Percentiles rank a stretch among this genome's conserved stretches.
phyloP scores from a whole-genome alignment of 345 rosid genomes.

The Salix udensis region DNA sequence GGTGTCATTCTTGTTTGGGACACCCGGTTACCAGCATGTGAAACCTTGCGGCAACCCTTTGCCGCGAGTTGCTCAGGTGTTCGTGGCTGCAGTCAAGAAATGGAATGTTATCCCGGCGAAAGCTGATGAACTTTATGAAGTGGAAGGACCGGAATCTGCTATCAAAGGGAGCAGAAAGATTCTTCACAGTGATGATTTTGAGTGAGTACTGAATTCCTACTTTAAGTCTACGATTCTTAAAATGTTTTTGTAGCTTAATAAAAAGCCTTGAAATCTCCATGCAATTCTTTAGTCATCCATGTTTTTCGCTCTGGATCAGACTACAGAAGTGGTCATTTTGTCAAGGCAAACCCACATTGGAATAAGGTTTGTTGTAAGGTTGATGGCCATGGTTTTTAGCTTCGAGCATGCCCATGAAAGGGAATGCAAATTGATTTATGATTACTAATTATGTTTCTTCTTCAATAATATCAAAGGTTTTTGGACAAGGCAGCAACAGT shows the following conservation, averaged over 20 bases:
- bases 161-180: constrained; percentile 86
- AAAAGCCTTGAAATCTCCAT: neutral
- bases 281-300: neutral
- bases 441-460: neutral
- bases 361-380: neutral
- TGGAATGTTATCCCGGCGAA: constrained; percentile 37
- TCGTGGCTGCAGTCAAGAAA: constrained; percentile 48
- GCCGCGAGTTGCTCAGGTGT: constrained; percentile 73
- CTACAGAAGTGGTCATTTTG: neutral
- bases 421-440: neutral
- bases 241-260: neutral
- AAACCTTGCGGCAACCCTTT: constrained; percentile 66
- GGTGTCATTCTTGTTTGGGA: constrained; percentile 35
- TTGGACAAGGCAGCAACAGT: constrained; percentile 90
- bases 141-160: constrained; percentile 60
- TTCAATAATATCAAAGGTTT: constrained; percentile 24
- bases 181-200: constrained; percentile 50
- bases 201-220: constrained; percentile 19
- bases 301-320: neutral
- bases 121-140: constrained; percentile 46
- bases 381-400: neutral
- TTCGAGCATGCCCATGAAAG: neutral
- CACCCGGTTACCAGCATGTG: constrained; percentile 42
- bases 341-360: neutral
- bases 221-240: neutral